Evolutionary conservation across 1,139 yeast species (phyloP), one percentile per base, ranked within the genome.

Genomic region (Kazachstania sp.): DNA sequence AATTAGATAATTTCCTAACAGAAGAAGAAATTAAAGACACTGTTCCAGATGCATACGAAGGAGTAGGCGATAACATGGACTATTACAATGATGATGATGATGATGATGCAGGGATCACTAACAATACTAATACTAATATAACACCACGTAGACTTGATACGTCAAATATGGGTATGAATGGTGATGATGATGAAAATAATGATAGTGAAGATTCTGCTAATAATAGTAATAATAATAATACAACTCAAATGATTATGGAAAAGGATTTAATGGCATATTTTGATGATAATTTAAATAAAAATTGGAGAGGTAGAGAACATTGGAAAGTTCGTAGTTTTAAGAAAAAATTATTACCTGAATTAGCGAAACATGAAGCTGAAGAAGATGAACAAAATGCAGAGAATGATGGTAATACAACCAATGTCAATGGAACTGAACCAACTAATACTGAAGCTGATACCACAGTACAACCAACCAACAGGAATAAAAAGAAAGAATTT

Each of bases 241-340:
- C 50, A 3, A 47, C 55, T 18, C 57, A 60, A 8, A 70, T 70
- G 45, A 71, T 78, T n/a, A 65, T 78, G 53, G 87, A 81, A 55
- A 74, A 74, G 49, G 87, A 83, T 56, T 71, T 86, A 46, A 80
- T 87, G 81, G 81, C 86, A 0, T 85, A 85, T 61, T 86, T 86
- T 63, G 95, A 86, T 60, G 81, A 78, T 51, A 74, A 78, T 16
- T 68, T 86, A 67, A 79, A 74, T 52, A 73, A 77, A 41, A 82
- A 79, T 61, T 87, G 95, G 95, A 77, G 95, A 39, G 96, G 96
- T 8, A 92, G 96, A 5, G 94, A 86, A 53, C 94, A 87, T 65
- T 92, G 97, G 97, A 85, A 84, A 65, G 86, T 90, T 11, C 70
- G 77, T 39, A 78, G 79, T 28, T 70, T 84, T 48, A 82, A 74